Evolutionary conservation across 177 flowering plant genomes (phyloP).

Genomic region (Vitis hybrid): DNA sequence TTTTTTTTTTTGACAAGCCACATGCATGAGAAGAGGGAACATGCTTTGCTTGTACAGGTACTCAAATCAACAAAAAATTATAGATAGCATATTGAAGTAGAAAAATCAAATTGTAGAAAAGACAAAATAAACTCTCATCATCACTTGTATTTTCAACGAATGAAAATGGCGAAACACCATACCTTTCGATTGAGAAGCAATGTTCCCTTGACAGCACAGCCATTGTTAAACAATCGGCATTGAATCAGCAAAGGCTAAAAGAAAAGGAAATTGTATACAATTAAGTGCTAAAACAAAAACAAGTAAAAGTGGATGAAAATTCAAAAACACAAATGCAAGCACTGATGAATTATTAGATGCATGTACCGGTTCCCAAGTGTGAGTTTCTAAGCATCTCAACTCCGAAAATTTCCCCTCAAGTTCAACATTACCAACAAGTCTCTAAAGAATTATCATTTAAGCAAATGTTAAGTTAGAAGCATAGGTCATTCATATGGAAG

Average conservation of each 20-base stretch:
- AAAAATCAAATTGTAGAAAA: not conserved
- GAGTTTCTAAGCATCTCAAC: slow-evolving; percentile 7
- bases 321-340: not conserved
- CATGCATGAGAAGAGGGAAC: too few species aligned
- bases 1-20: too few species aligned
- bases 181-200: slow-evolving; percentile 67
- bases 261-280: slow-evolving; percentile 4
- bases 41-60: too few species aligned
- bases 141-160: not conserved
- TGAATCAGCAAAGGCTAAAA: slow-evolving; percentile 80
- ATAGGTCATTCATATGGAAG: not conserved
- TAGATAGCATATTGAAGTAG: too few species aligned
- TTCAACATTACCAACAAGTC: slow-evolving; percentile 8
- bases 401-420: slow-evolving; percentile 18
- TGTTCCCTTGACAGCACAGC: slow-evolving; percentile 81
- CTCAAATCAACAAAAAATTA: too few species aligned
- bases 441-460: slow-evolving; percentile 7
- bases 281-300: not conserved
- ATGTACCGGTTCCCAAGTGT: slow-evolving; percentile 35
- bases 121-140: not conserved
- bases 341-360: not conserved
- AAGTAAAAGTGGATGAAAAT: not conserved
- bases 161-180: slow-evolving; percentile 1
- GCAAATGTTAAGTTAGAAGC: not conserved
- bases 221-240: slow-evolving; percentile 68